Evolutionary conservation across 192 early-diverging fungal genomes (phyloP).

Genomic region (Coemansia sp.): DNA sequence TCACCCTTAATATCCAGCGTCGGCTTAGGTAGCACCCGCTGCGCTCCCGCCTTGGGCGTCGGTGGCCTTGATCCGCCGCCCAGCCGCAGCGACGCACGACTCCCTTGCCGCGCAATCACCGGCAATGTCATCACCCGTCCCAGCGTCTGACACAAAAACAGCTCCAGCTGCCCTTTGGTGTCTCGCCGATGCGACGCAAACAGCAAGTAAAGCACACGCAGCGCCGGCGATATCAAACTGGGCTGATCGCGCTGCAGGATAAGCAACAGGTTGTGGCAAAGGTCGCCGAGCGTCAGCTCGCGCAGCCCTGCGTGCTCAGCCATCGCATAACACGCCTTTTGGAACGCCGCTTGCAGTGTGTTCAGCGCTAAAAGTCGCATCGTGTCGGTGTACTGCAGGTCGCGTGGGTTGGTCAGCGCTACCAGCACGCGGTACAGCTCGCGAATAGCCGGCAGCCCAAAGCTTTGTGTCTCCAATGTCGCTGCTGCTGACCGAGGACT

Average conservation of each 20-base stretch:
- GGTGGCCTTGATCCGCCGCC: constrained; percentile 13
- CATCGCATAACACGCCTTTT: constrained; percentile 79
- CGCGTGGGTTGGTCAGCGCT: constrained; percentile 84
- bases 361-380: constrained; percentile 87
- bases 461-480: constrained; percentile 9
- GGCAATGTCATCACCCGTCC: constrained; percentile 41
- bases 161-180: constrained; percentile 46
- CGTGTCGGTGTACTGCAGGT: constrained; percentile 89
- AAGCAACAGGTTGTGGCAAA: constrained; percentile 84
- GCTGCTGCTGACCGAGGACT: neutral
- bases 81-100: constrained; percentile 19
- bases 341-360: constrained; percentile 82
- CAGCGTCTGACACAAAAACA: constrained; percentile 50
- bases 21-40: constrained; percentile 8
- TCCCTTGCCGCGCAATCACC: constrained; percentile 27
- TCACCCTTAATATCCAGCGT: neutral
- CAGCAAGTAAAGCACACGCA: constrained; percentile 56
- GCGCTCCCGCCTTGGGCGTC: constrained; percentile 23
- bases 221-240: constrained; percentile 28
- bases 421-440: constrained; percentile 90
- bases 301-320: constrained; percentile 59
- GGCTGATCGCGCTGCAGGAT: constrained; percentile 52
- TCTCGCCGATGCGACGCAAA: constrained; percentile 42
- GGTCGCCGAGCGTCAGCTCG: constrained; percentile 73
- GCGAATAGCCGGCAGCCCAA: constrained; percentile 79